phyloP scores from a whole-genome alignment of 257 asterid genomes.

The Leonotis leonurus region DNA sequence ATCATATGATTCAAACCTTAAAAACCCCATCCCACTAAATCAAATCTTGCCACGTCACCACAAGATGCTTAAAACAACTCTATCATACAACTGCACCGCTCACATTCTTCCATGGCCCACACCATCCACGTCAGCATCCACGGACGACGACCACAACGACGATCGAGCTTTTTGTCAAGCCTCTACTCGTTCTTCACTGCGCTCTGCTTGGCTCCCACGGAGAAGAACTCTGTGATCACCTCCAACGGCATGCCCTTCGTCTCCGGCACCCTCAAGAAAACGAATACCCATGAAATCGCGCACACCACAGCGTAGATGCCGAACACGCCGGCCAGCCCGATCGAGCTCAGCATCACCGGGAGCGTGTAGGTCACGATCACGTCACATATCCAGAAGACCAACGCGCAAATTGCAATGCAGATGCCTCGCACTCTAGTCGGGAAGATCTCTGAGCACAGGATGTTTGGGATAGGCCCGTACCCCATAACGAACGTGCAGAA shows the following conservation, averaged over 20 bases:
- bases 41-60: background rate
- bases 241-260: slow-evolving; percentile 90
- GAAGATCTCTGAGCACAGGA: slow-evolving; percentile 80
- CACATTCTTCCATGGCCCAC: background rate
- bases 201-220: slow-evolving; percentile 63
- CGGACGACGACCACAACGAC: background rate
- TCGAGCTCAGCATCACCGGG: slow-evolving; percentile 69
- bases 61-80: background rate
- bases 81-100: background rate
- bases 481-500: slow-evolving; percentile 90
- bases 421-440: slow-evolving; percentile 88
- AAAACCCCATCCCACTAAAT: no score
- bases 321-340: slow-evolving; percentile 73
- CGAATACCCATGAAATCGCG: slow-evolving; percentile 54
- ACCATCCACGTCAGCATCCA: background rate
- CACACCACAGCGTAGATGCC: slow-evolving; percentile 70
- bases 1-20: background rate
- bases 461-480: slow-evolving; percentile 84
- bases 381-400: slow-evolving; percentile 89
- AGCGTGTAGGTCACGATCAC: slow-evolving; percentile 74
- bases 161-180: background rate
- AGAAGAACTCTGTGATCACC: slow-evolving; percentile 77
- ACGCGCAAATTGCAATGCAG: slow-evolving; percentile 82
- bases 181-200: slow-evolving; percentile 30
- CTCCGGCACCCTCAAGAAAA: slow-evolving; percentile 72